Evolutionary conservation across 768 basidiomycete species (phyloP), one percentile per base, ranked within the genome.

Genomic region (Pleurotus djamor): DNA sequence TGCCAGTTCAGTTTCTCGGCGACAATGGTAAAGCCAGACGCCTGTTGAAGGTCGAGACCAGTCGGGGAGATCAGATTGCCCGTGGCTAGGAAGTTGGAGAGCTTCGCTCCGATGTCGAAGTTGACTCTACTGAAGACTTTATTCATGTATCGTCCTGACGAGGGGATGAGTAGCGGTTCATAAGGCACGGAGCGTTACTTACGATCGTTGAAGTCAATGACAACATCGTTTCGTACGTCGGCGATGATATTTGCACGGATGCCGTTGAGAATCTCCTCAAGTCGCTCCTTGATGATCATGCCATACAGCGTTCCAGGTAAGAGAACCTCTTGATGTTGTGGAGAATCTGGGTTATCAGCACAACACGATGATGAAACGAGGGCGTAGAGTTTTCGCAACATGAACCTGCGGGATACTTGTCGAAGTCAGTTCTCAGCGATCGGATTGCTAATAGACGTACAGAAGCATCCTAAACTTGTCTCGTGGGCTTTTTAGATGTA

Each of bases 1-100:
- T 92, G 89, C 87, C 97, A 99, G 72, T 99, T 99, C 61, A 99
- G 81, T 74, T 98, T 98, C 77, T 99, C 97, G 4, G 96, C 97
- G 36, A 98, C 91, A 65, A 99, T 97, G 1, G 97, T 98, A 74
- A 96, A 98, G n/a, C 97, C 97, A 14, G 95, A 90, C 0, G 96
- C 89, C 73, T 99, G 97, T 71, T 98, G 96, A 13, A 99, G 78
- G 74, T 98, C 97, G 57, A 99, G 86, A 61, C 97, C 97, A 1
- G 94, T 89, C 0, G 94, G 94, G 7, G 97, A 96, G 55, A 96
- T 83, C 28, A 99, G 79, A 69, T 98, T 98, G 32, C 97, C 97
- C 4, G 97, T 98, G 13, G 97, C 97, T 47, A 99, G 83, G 79
- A 99, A 99, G 71, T 96, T 96, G 16, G 91, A 80, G 68, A 98